Conservation (phyloP, 257 asterid genomes). For the Verbascum thapsus region DNA sequence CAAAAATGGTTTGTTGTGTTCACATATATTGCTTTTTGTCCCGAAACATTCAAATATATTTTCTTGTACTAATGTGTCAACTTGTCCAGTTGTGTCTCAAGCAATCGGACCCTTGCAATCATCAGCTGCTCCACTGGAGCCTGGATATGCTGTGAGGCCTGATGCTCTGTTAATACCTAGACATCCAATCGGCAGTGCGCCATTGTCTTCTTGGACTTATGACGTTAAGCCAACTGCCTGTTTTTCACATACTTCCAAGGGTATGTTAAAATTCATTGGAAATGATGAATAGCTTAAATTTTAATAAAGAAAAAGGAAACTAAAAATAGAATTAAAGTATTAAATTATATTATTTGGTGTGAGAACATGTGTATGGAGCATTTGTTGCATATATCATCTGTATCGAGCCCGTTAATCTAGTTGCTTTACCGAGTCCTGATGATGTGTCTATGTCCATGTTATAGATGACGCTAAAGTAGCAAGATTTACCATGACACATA, state of each 20-base stretch:
- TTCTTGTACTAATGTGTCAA: conserved; percentile 18
- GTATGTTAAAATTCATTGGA: conserved; percentile 35
- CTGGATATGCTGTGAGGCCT: conserved; percentile 43
- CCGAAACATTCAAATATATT: background rate
- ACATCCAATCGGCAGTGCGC: too few species aligned
- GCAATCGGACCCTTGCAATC: conserved; percentile 45
- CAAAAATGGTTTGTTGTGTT: conserved; percentile 47
- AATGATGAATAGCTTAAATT: background rate
- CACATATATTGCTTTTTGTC: background rate
- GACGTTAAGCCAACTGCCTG: conserved; percentile 44
- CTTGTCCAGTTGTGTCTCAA: conserved; percentile 43
- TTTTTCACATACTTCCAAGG: conserved; percentile 41
- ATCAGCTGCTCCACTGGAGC: conserved; percentile 49
- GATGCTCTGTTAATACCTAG: conserved; percentile 51
- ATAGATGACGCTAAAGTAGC: conserved; percentile 52
- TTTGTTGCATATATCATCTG: too few species aligned
- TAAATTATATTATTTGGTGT: too few species aligned
- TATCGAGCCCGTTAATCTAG: background rate
- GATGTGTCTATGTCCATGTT: conserved; percentile 11
- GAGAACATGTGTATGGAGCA: too few species aligned
- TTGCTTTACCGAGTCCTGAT: conserved; percentile 10
- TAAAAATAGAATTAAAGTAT: too few species aligned
- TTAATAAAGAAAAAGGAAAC: too few species aligned
- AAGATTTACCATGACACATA: too few species aligned
- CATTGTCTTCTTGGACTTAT: conserved; percentile 53